Percentiles rank a stretch among this genome's conserved stretches.
These are phyloP conservation scores for Phanerochaete carnosa DNA, from an alignment of 768 basidiomycete species.

Conservation along the genomic window DNA sequence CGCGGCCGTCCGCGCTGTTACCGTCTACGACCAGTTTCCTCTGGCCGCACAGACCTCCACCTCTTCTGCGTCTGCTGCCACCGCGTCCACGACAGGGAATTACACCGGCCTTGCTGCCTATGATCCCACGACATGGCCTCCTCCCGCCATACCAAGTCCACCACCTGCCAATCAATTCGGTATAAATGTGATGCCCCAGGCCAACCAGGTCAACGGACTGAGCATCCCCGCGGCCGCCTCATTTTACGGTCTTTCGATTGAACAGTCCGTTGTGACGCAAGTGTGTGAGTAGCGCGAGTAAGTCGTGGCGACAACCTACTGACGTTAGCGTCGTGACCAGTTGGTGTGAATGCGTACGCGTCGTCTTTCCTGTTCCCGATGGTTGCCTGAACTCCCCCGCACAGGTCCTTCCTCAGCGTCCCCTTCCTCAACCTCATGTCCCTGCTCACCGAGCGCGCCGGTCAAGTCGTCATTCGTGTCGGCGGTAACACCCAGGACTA, in stretches of 20 bases:
- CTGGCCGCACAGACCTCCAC: constrained; percentile 20
- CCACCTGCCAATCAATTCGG: constrained; percentile 19
- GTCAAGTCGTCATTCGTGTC: constrained; percentile 35
- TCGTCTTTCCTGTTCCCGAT: not conserved
- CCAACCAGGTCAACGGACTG: constrained; percentile 25
- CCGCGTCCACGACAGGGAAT: constrained; percentile 16
- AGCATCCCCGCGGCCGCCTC: constrained; percentile 46
- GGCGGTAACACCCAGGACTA: constrained; percentile 55
- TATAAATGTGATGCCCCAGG: constrained; percentile 18
- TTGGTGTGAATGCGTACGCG: constrained; percentile 13
- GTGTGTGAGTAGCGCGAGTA: constrained; percentile 44
- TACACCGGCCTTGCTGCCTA: constrained; percentile 32
- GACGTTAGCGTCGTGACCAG: not conserved
- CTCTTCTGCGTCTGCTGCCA: constrained; percentile 18
- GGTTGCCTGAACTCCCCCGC: not conserved
- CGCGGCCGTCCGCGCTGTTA: constrained; percentile 15
- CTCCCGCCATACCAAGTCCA: constrained; percentile 20
- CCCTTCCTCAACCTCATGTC: constrained; percentile 50
- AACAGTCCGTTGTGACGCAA: constrained; percentile 68
- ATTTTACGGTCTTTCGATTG: constrained; percentile 74
- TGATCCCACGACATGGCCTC: constrained; percentile 19
- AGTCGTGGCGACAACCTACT: not conserved
- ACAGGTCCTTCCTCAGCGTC: constrained; percentile 18
- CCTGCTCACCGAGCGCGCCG: constrained; percentile 40
- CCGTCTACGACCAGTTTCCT: constrained; percentile 27